Evolutionary conservation across 768 basidiomycete genomes (phyloP).

Genomic region (Crassisporium funariophilum): DNA sequence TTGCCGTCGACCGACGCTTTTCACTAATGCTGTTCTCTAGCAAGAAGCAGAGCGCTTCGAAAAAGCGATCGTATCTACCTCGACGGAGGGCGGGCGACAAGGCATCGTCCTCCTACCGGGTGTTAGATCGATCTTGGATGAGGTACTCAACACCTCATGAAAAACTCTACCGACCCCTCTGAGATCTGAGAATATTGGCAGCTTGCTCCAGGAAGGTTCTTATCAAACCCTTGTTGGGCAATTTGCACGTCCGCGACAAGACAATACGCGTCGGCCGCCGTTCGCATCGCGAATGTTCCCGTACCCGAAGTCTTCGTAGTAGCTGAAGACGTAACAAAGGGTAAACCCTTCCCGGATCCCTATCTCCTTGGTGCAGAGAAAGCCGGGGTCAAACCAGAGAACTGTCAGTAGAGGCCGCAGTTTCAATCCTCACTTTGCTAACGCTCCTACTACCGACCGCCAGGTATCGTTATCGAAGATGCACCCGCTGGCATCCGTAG

Average conservation of each 20-base stretch:
- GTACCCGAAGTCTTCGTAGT: slow-evolving; percentile 74
- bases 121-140: slow-evolving; percentile 56
- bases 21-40: slow-evolving; percentile 37
- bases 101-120: slow-evolving; percentile 79
- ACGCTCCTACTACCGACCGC: not conserved
- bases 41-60: slow-evolving; percentile 80
- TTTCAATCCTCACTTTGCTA: slow-evolving; percentile 4
- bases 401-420: slow-evolving; percentile 45
- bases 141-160: slow-evolving; percentile 37
- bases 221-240: slow-evolving; percentile 74
- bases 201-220: slow-evolving; percentile 37
- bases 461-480: slow-evolving; percentile 89
- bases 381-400: slow-evolving; percentile 62
- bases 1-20: slow-evolving; percentile 7
- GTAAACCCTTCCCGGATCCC: slow-evolving; percentile 90
- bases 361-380: slow-evolving; percentile 84
- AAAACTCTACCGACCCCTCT: slow-evolving; percentile 1
- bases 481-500: slow-evolving; percentile 84
- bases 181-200: slow-evolving; percentile 21
- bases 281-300: slow-evolving; percentile 66
- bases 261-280: slow-evolving; percentile 71
- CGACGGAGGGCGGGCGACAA: slow-evolving; percentile 51
- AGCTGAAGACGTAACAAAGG: slow-evolving; percentile 79
- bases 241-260: slow-evolving; percentile 88
- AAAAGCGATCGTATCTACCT: slow-evolving; percentile 67